Base-by-base conservation (phyloP, 192 early-diverging fungal species). In the Mortierella claussenii region DNA sequence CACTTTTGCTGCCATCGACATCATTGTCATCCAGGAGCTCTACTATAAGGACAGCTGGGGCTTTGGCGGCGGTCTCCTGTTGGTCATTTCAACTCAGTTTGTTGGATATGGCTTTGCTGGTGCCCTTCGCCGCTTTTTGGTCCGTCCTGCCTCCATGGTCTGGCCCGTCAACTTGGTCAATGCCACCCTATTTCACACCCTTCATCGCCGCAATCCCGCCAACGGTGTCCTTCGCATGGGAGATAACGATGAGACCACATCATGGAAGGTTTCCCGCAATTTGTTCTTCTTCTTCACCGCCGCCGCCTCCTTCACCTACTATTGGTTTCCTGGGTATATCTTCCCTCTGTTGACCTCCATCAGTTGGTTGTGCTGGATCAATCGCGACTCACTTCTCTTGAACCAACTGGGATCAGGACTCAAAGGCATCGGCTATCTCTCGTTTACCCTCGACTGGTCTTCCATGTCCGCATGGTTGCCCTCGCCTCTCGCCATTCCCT, bases 161-260 rank as follows among this genome's bases (percentile, higher is more conserved):
- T 98, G 95, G 95, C 96, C 96, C 10, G 69, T 85, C 4, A 89
- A 84, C 36, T 81, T 97, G 44, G 84, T 92, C 34, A 89, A 87
- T 46, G 89, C 93, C 30, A 88, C 92, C 12, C 78, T 96, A 24
- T 93, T 94, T 79, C 86, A 88, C 18, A 88, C 92, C 2, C 85
- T 95, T 47, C 93, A 96, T 69, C 87, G 91, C 46, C 31, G 56
- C 54, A 85, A 88, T 44, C 13, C 64, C 6, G 73, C 61, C 37
- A 75, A 71, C 30, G 62, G 65, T 26, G 30, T 30, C 45, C 66
- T 69, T 11, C 54, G 58, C 1, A 52, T 57, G 32, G 5, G 13
- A 13, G 59, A 34, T 10, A 24, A 49, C 34, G 65, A 65, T 8
- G 60, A 62, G 18, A 28, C n/a, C 13, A 76, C 78, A 2, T 69